Percentiles rank a stretch among this genome's conserved stretches.
phyloP scores from a whole-genome alignment of 1,139 yeast genomes.

The Taiozyma onychis region DNA sequence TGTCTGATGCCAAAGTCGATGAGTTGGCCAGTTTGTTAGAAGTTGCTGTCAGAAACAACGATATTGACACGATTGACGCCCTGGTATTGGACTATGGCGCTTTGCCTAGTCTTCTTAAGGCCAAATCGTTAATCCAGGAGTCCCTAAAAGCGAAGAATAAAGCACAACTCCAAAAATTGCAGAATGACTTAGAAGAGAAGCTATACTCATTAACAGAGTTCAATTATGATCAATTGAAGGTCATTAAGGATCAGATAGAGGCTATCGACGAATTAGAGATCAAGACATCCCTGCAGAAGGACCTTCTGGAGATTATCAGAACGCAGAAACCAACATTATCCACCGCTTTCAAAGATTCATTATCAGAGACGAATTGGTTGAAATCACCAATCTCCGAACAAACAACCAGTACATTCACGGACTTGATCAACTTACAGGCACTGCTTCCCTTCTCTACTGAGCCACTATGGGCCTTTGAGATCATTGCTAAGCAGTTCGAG shows the following conservation, averaged over 20 bases:
- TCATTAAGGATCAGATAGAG: constrained; percentile 19
- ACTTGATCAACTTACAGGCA: constrained; percentile 36
- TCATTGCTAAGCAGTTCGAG: constrained; percentile 50
- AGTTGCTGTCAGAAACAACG: constrained; percentile 15
- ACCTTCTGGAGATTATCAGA: background rate
- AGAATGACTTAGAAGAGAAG: constrained; percentile 7
- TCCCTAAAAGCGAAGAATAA: constrained; percentile 10
- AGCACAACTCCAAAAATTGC: constrained; percentile 12
- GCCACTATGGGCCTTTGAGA: constrained; percentile 54
- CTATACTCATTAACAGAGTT: constrained; percentile 9
- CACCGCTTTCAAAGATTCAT: constrained; percentile 12
- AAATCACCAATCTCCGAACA: constrained; percentile 12
- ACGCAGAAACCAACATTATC: constrained; percentile 6
- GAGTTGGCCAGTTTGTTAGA: constrained; percentile 15
- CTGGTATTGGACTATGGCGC: constrained; percentile 11
- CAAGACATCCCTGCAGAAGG: constrained; percentile 6
- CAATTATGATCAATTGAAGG: constrained; percentile 18
- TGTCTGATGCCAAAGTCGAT: constrained; percentile 6
- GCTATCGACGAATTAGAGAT: constrained; percentile 12
- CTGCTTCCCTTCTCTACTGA: constrained; percentile 29
- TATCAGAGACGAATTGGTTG: constrained; percentile 16
- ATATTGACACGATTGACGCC: constrained; percentile 13
- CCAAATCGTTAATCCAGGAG: constrained; percentile 10
- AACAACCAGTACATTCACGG: constrained; percentile 17
- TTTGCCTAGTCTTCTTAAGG: constrained; percentile 10